These are phyloP conservation scores for Dryas alaskensis DNA, from an alignment of 306 rosid species.

Conservation along the genomic window DNA sequence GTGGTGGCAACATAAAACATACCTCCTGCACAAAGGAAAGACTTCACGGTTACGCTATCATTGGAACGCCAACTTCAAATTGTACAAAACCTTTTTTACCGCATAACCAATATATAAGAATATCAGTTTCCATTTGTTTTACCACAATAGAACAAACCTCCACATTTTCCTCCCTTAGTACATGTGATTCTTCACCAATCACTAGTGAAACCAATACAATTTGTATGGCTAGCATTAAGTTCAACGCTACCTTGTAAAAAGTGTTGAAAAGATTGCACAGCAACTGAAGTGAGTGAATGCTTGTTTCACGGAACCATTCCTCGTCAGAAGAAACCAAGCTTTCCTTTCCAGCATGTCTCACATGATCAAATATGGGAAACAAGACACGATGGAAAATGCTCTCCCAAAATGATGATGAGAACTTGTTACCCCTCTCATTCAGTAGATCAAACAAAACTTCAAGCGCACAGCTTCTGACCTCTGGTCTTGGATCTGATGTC, in stretches of 20 bases:
- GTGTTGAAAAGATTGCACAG: conserved; percentile 98
- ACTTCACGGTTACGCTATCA: neutral
- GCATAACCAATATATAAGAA: neutral
- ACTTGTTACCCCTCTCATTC: conserved; percentile 96
- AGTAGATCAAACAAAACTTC: conserved; percentile 98
- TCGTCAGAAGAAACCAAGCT: conserved; percentile 61
- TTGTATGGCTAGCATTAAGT: conserved; percentile 13
- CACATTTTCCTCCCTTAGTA: neutral
- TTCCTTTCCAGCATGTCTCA: conserved; percentile 93
- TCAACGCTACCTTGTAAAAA: conserved; percentile 77
- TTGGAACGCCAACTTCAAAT: conserved; percentile 1
- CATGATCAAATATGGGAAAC: conserved; percentile 98
- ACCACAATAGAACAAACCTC: neutral
- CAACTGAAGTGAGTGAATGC: conserved; percentile 95
- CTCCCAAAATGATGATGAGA: conserved; percentile 92
- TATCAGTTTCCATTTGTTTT: neutral
- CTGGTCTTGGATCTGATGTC: conserved; percentile 92
- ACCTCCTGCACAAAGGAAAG: conserved; percentile 74
- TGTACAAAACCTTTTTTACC: neutral
- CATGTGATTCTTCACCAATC: neutral
- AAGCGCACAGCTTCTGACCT: conserved; percentile 96
- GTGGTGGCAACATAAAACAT: conserved; percentile 94
- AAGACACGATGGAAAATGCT: conserved; percentile 92
- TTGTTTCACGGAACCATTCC: conserved; percentile 89
- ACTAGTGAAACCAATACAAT: conserved; percentile 5